Percentiles rank a stretch among this genome's conserved stretches.
Evolutionary conservation across 345 rosid genomes (phyloP).

Genomic region (Xanthoceras sorbifolium): DNA sequence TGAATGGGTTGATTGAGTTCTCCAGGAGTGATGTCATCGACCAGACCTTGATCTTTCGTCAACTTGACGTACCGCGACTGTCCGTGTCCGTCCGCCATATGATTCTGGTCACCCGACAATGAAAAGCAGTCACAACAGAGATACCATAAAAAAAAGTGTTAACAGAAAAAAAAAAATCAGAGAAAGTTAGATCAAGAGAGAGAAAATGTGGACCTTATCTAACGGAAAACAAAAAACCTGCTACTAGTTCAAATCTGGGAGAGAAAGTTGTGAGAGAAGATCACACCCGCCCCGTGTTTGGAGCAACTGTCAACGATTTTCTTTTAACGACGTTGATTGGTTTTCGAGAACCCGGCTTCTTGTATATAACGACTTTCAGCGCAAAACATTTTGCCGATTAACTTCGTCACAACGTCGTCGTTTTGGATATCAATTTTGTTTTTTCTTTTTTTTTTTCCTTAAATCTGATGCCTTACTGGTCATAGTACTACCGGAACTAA

Average conservation of each 20-base stretch:
- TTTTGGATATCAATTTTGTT: background rate
- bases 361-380: background rate
- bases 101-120: constrained; percentile 4
- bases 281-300: constrained; percentile 2
- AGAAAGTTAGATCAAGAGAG: background rate
- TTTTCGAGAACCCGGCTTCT: background rate
- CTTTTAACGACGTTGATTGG: background rate
- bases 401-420: background rate
- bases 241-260: background rate
- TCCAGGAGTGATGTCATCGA: constrained; percentile 76
- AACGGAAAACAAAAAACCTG: background rate
- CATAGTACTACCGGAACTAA: too few species aligned
- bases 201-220: background rate
- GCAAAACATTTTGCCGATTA: background rate
- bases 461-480: too few species aligned
- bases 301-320: constrained; percentile 3
- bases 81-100: constrained; percentile 61
- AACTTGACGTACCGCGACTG: constrained; percentile 69
- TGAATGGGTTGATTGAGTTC: constrained; percentile 93
- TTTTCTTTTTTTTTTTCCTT: too few species aligned
- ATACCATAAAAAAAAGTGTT: background rate
- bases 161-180: background rate
- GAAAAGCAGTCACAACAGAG: background rate
- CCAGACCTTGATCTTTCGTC: constrained; percentile 60
- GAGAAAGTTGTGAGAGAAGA: background rate